phyloP scores from a whole-genome alignment of 768 basidiomycete genomes.

The Aureoboletus auriporus region DNA sequence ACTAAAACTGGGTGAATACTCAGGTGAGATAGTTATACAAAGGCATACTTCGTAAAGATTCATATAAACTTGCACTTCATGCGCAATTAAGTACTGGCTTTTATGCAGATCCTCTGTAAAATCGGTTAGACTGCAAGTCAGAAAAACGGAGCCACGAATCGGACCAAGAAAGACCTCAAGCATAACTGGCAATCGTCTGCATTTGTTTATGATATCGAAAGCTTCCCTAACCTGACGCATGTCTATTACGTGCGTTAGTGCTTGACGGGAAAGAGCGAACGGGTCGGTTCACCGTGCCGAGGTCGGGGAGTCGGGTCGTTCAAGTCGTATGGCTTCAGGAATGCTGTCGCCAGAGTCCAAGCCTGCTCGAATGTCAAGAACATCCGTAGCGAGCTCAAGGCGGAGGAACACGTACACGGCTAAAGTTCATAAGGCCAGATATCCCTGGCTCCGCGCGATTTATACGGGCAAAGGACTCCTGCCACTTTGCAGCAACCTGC shows the following conservation, averaged over 20 bases:
- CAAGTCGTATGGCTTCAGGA: slow-evolving; percentile 54
- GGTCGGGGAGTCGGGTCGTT: slow-evolving; percentile 31
- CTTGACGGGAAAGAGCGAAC: not conserved
- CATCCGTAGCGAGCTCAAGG: not conserved
- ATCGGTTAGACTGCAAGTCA: not conserved
- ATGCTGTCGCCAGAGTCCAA: slow-evolving; percentile 53
- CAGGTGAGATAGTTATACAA: not conserved
- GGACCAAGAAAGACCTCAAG: slow-evolving; percentile 71
- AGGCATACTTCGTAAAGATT: slow-evolving; percentile 53
- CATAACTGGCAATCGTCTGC: slow-evolving; percentile 57
- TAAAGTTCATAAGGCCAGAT: slow-evolving; percentile 59
- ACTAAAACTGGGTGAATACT: slow-evolving; percentile 29
- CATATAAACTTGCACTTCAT: slow-evolving; percentile 60
- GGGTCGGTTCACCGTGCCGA: slow-evolving; percentile 24
- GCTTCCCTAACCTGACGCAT: slow-evolving; percentile 48
- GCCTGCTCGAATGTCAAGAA: slow-evolving; percentile 39
- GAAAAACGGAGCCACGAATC: slow-evolving; percentile 13
- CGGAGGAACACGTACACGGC: slow-evolving; percentile 40
- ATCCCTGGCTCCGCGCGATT: slow-evolving; percentile 59
- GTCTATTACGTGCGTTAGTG: slow-evolving; percentile 32
- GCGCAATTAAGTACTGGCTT: slow-evolving; percentile 52
- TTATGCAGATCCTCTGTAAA: slow-evolving; percentile 58
- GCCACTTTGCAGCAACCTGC: slow-evolving; percentile 69
- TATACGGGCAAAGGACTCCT: slow-evolving; percentile 61
- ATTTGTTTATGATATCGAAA: slow-evolving; percentile 54